Evolutionary conservation across 2,329 filamentous ascomycete species (phyloP), one percentile per base, ranked within the genome.

Genomic region (Epichloe elymi): DNA sequence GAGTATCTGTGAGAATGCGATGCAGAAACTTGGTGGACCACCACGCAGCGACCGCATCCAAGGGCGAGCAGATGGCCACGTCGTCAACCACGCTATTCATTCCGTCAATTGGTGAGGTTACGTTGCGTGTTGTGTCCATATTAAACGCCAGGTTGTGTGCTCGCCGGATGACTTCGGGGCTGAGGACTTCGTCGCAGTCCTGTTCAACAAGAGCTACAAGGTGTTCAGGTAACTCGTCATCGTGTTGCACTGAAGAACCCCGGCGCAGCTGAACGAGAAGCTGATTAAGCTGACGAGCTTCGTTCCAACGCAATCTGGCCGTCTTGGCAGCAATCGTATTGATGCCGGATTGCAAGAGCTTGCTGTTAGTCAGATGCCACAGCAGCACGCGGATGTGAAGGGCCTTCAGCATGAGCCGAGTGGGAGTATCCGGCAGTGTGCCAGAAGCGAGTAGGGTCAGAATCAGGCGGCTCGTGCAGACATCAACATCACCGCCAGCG

Each of bases 121-220:
- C 76, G 33, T 83, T 80, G 59, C 86, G 74, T 2, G 82, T 80
- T 0, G 85, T 91, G 4, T 83, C 81, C 52, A 80, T 77, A 66
- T 95, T 93, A 79, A 89, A 95, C 2, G 89, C 88, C 15, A 96
- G 74, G 63, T 95, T 95, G 64, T 91, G 87, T 2, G 88, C 88
- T 50, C 89, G 82, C 66, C 95, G 88, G 39, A 91, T 78, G 54
- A 95, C 84, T 43, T 77, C 75, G 49, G 86, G 78, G 55, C 82
- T 83, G 57, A 97, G 76, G 8, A 96, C 87, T 20, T 88, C 81
- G 49, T 94, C 87, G 57, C 85, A 89, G 30, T 91, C 84, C 54
- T 85, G 79, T 56, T 89, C 80, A 4, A 96, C 76, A 2, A 97
- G 75, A 7, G 79, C 73, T 3, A 82, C 80, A 6, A 96, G 75